Conservation (phyloP, 176 grass and related monocot species). For the Carex kokanica region DNA sequence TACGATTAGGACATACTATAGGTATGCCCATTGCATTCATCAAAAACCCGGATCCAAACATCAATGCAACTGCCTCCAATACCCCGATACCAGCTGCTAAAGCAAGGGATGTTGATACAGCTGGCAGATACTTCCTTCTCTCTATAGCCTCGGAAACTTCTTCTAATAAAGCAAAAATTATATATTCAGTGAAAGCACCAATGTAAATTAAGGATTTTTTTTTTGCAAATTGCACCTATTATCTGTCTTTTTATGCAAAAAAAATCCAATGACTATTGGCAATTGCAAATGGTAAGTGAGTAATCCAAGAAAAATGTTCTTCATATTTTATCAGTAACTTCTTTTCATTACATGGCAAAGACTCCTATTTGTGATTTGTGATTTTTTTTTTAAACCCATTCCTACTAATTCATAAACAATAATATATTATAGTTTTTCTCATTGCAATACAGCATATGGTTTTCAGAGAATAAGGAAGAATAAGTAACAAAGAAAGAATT, state of each 20-base stretch:
- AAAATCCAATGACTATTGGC: not conserved
- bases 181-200: not conserved
- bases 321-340: not conserved
- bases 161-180: slow-evolving; percentile 25
- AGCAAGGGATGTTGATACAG: slow-evolving; percentile 77
- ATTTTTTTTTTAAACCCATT: not conserved
- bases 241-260: not conserved
- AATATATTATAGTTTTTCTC: not conserved
- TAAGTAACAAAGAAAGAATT: not conserved
- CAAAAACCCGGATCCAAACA: slow-evolving; percentile 54
- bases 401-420: not conserved
- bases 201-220: not conserved
- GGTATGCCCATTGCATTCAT: slow-evolving; percentile 77
- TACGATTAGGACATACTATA: slow-evolving; percentile 55
- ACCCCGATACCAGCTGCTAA: slow-evolving; percentile 72
- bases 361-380: not conserved
- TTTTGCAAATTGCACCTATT: not conserved
- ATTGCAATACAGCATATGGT: not conserved
- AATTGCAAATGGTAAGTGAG: not conserved
- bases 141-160: not conserved
- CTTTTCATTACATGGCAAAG: not conserved
- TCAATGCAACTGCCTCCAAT: slow-evolving; percentile 46
- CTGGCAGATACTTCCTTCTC: slow-evolving; percentile 64
- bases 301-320: not conserved
- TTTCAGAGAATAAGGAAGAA: not conserved